Evolutionary conservation across 2,329 filamentous ascomycete genomes (phyloP).

Genomic region (Endoconidiophora laricicola): DNA sequence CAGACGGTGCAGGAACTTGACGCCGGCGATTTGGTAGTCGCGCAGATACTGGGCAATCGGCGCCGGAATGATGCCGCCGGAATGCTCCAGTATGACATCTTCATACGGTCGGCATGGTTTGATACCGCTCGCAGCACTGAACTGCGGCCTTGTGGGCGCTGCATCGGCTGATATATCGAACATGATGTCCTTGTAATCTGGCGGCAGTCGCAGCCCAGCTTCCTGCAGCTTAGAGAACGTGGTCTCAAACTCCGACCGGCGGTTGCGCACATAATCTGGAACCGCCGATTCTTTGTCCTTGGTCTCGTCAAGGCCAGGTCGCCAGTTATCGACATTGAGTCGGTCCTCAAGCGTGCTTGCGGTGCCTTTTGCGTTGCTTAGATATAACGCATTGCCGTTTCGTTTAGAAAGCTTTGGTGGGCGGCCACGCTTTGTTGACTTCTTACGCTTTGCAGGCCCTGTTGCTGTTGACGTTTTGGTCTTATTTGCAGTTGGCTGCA

Average conservation of each 20-base stretch:
- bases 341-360: neutral
- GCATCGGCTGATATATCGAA: constrained; percentile 52
- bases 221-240: constrained; percentile 42
- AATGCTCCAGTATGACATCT: constrained; percentile 59
- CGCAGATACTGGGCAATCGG: constrained; percentile 82
- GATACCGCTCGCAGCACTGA: constrained; percentile 36
- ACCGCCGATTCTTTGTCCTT: constrained; percentile 20
- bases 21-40: constrained; percentile 79
- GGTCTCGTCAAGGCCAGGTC: neutral
- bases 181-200: constrained; percentile 55
- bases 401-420: neutral
- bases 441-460: neutral
- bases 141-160: constrained; percentile 52
- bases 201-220: constrained; percentile 58
- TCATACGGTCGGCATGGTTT: constrained; percentile 53
- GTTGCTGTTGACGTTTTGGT: neutral
- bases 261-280: constrained; percentile 54
- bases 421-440: neutral
- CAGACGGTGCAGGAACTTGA: constrained; percentile 66
- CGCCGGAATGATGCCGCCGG: constrained; percentile 68
- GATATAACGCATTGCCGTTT: neutral
- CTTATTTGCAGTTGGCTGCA: too few relatives aligned
- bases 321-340: neutral
- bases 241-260: constrained; percentile 54
- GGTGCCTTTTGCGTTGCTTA: neutral